phyloP scores from a whole-genome alignment of 306 rosid species.

The Bauhinia variegata region DNA sequence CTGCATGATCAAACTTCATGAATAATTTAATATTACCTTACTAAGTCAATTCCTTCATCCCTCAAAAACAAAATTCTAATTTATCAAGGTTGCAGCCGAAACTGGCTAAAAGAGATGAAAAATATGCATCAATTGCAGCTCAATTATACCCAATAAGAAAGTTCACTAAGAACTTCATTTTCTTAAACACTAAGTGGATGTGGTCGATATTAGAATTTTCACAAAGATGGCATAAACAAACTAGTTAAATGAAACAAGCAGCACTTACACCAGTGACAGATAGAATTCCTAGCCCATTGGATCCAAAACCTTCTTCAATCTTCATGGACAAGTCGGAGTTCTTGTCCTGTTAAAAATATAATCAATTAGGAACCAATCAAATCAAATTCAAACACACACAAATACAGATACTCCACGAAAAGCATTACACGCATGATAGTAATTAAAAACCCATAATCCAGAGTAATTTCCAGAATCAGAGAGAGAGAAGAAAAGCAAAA shows the following conservation, averaged over 20 bases:
- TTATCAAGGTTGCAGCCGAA: too few species aligned
- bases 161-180: neutral
- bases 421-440: neutral
- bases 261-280: slow-evolving; percentile 68
- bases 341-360: slow-evolving; percentile 68
- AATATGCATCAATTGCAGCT: too few species aligned
- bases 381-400: slow-evolving; percentile 18
- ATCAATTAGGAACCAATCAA: slow-evolving; percentile 17
- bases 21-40: neutral
- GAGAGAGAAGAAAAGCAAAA: slow-evolving; percentile 28
- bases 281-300: slow-evolving; percentile 73
- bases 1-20: neutral
- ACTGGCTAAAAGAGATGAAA: too few species aligned
- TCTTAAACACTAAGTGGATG: neutral
- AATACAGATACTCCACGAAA: neutral
- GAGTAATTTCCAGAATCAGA: slow-evolving; percentile 1
- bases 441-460: neutral
- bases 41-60: slow-evolving; percentile 5
- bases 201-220: neutral
- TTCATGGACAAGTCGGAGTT: slow-evolving; percentile 65
- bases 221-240: slow-evolving; percentile 8
- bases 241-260: slow-evolving; percentile 4
- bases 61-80: too few species aligned
- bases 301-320: slow-evolving; percentile 88
- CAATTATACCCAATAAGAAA: too few species aligned